These are phyloP conservation scores for Pelargonium fulgidum DNA, from an alignment of 441 rosid species.

Conservation along the genomic window DNA sequence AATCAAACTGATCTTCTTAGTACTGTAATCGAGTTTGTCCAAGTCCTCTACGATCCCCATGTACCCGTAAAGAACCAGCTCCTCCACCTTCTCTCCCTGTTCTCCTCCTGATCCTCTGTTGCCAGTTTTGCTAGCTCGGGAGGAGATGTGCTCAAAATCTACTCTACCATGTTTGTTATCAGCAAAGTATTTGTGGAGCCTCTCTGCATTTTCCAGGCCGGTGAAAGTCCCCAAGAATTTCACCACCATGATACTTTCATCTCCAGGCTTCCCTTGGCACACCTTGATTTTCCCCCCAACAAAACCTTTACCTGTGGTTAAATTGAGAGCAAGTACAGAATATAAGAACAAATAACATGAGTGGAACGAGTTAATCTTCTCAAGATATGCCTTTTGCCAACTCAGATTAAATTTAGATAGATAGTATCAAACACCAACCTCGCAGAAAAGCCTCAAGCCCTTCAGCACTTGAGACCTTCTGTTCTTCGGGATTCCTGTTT, in stretches of 20 bases:
- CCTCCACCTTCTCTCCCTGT: slow-evolving; percentile 33
- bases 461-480: slow-evolving; percentile 43
- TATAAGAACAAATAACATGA: background rate
- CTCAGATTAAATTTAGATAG: background rate
- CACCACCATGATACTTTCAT: slow-evolving; percentile 51
- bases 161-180: slow-evolving; percentile 39
- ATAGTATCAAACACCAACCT: slow-evolving; percentile 31
- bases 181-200: slow-evolving; percentile 37
- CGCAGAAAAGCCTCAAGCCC: slow-evolving; percentile 48
- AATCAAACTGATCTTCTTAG: slow-evolving; percentile 40
- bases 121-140: slow-evolving; percentile 17
- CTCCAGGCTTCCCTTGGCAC: slow-evolving; percentile 51
- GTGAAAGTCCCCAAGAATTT: slow-evolving; percentile 49
- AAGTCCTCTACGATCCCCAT: slow-evolving; percentile 58
- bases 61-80: slow-evolving; percentile 45
- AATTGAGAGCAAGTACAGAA: slow-evolving; percentile 3
- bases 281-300: slow-evolving; percentile 44
- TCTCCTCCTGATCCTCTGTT: slow-evolving; percentile 9
- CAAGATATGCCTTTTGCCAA: too few species aligned
- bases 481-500: slow-evolving; percentile 36
- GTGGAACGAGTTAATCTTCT: too few species aligned
- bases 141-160: slow-evolving; percentile 32
- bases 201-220: slow-evolving; percentile 50
- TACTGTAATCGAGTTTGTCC: slow-evolving; percentile 47
- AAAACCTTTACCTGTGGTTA: slow-evolving; percentile 40